A percentile compares a stretch with the other conserved stretches of the same genome.
Evolutionary conservation across 768 basidiomycete species (phyloP).

Genomic region (Lactarius hengduanensis): DNA sequence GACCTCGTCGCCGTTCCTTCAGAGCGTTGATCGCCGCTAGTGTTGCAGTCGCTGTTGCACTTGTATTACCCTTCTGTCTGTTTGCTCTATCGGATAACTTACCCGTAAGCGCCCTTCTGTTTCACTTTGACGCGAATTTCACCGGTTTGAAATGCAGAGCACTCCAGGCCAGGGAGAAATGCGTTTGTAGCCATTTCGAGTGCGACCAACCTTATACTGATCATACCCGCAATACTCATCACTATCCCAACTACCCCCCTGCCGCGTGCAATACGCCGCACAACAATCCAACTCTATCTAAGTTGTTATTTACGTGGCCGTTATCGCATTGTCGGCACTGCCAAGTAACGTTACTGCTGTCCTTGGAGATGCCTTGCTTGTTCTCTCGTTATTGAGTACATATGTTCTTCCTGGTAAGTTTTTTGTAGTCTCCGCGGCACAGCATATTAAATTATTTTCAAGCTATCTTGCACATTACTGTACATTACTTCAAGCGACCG

Average conservation of each 20-base stretch:
- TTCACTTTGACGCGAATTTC: slow-evolving; percentile 17
- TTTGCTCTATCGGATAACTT: slow-evolving; percentile 47
- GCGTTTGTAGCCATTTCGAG: slow-evolving; percentile 45
- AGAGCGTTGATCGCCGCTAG: slow-evolving; percentile 53
- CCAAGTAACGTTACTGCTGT: slow-evolving; percentile 41
- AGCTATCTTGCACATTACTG: slow-evolving; percentile 75
- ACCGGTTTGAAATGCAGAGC: slow-evolving; percentile 32
- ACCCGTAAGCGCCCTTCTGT: slow-evolving; percentile 37
- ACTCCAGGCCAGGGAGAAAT: slow-evolving; percentile 34
- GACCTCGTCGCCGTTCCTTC: slow-evolving; percentile 55
- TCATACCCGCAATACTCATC: slow-evolving; percentile 57
- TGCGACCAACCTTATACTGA: slow-evolving; percentile 53
- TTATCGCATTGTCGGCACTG: slow-evolving; percentile 47
- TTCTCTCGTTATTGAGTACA: slow-evolving; percentile 53
- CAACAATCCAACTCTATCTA: slow-evolving; percentile 46
- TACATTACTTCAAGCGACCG: slow-evolving; percentile 83
- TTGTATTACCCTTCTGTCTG: slow-evolving; percentile 59
- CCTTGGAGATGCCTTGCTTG: slow-evolving; percentile 49
- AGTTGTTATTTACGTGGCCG: slow-evolving; percentile 42
- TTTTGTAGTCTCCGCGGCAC: neutral
- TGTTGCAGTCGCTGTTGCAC: slow-evolving; percentile 45
- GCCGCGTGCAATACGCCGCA: slow-evolving; percentile 43
- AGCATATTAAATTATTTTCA: slow-evolving; percentile 7
- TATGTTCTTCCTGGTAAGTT: slow-evolving; percentile 61
- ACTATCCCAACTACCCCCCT: slow-evolving; percentile 54